phyloP scores from a whole-genome alignment of 306 rosid genomes.

The Gynostemma pentaphyllum region DNA sequence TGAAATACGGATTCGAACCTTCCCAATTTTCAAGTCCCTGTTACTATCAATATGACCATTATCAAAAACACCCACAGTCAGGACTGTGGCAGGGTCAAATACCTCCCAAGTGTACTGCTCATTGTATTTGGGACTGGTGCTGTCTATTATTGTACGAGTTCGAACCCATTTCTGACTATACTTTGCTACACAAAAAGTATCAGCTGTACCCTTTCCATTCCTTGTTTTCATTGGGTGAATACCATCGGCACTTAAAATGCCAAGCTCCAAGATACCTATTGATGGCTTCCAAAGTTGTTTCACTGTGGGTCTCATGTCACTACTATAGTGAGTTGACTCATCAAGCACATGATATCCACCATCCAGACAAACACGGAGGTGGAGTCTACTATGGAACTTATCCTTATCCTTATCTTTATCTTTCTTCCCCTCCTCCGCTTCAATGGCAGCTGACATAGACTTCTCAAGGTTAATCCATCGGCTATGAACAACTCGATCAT shows the following conservation, averaged over 20 bases:
- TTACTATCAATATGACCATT: slow-evolving; percentile 45
- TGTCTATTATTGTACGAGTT: slow-evolving; percentile 64
- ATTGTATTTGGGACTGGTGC: slow-evolving; percentile 52
- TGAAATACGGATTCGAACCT: slow-evolving; percentile 82
- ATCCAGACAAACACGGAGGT: slow-evolving; percentile 51
- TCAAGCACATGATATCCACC: slow-evolving; percentile 97
- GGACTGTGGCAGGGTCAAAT: slow-evolving; percentile 73
- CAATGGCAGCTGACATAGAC: slow-evolving; percentile 64
- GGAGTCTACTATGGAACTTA: slow-evolving; percentile 53
- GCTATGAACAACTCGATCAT: slow-evolving; percentile 28
- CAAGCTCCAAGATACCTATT: slow-evolving; percentile 79
- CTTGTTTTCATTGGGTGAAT: slow-evolving; percentile 64
- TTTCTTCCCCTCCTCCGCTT: slow-evolving; percentile 34
- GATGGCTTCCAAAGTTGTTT: slow-evolving; percentile 65
- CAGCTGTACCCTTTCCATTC: slow-evolving; percentile 56
- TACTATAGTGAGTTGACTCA: slow-evolving; percentile 78
- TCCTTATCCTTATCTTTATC: slow-evolving; percentile 32
- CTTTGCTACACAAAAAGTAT: slow-evolving; percentile 83
- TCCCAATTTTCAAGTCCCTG: slow-evolving; percentile 55
- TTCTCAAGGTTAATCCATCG: slow-evolving; percentile 53
- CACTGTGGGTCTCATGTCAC: slow-evolving; percentile 72
- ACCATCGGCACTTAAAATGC: slow-evolving; percentile 53
- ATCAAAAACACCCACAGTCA: slow-evolving; percentile 77
- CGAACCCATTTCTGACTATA: slow-evolving; percentile 92
- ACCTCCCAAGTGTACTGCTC: slow-evolving; percentile 99